phyloP scores from a whole-genome alignment of 148 eudicot species.

The Beta vulgaris region DNA sequence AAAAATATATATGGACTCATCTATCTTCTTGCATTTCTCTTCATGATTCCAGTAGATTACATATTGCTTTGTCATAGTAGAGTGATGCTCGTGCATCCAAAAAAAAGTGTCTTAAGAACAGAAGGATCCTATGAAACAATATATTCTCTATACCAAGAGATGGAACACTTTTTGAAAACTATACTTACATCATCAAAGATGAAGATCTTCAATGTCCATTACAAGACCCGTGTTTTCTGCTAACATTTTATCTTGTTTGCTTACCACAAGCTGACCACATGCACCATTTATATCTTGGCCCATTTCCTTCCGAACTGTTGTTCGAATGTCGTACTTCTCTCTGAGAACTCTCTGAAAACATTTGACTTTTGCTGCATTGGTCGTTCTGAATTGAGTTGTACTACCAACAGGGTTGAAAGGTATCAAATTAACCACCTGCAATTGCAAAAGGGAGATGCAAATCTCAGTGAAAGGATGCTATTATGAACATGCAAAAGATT shows the following conservation, averaged over 20 bases:
- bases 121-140: neutral
- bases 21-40: neutral
- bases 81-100: neutral
- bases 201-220: slow-evolving; percentile 91
- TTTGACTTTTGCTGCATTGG: slow-evolving; percentile 56
- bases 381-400: slow-evolving; percentile 60
- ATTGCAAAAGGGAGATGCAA: neutral
- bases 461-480: neutral
- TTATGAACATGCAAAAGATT: neutral
- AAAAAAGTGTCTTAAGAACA: too few species aligned
- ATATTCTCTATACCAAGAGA: too few species aligned
- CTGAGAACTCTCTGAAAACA: slow-evolving; percentile 71
- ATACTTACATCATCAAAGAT: slow-evolving; percentile 26
- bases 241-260: slow-evolving; percentile 41
- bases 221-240: slow-evolving; percentile 29
- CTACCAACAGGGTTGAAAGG: slow-evolving; percentile 87
- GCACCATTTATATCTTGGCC: slow-evolving; percentile 99
- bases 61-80: neutral
- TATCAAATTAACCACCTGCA: slow-evolving; percentile 85
- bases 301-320: slow-evolving; percentile 93
- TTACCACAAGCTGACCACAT: slow-evolving; percentile 90
- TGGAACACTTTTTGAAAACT: too few species aligned
- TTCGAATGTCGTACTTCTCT: slow-evolving; percentile 60
- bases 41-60: neutral
- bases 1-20: too few species aligned